These are phyloP conservation scores for Dryas octopetala DNA, from an alignment of 306 rosid species.

Conservation along the genomic window DNA sequence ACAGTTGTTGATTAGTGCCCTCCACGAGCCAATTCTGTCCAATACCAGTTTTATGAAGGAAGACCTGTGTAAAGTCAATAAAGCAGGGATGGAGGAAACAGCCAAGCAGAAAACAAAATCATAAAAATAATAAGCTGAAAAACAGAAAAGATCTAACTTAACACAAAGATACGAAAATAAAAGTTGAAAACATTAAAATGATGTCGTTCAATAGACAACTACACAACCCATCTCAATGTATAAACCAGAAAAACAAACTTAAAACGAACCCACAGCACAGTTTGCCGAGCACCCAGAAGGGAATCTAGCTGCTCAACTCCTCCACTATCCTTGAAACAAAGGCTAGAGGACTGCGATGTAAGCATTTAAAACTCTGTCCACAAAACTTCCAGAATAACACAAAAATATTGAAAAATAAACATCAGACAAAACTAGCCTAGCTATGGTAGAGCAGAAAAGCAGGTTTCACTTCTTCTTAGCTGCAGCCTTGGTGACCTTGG, in stretches of 20 bases:
- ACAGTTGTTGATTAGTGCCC: too few species aligned
- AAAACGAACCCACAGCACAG: constrained; percentile 24
- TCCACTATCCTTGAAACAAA: constrained; percentile 17
- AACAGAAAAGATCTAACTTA: too few species aligned
- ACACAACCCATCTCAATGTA: constrained; percentile 24
- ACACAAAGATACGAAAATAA: background rate
- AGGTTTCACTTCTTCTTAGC: constrained; percentile 60
- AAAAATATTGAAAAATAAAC: constrained; percentile 14
- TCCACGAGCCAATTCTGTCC: too few species aligned
- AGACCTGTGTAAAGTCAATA: too few species aligned
- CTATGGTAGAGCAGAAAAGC: background rate
- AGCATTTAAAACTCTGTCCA: constrained; percentile 20
- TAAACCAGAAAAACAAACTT: background rate
- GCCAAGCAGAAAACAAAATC: too few species aligned
- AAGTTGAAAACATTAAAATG: constrained; percentile 11
- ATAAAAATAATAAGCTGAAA: too few species aligned
- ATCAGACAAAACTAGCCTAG: constrained; percentile 31
- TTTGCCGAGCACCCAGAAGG: constrained; percentile 31
- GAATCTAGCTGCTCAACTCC: constrained; percentile 9
- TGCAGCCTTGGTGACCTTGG: constrained; percentile 62
- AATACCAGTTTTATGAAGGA: too few species aligned
- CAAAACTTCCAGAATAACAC: constrained; percentile 10
- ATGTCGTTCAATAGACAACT: constrained; percentile 12
- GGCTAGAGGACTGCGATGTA: constrained; percentile 16
- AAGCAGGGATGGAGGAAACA: too few species aligned